Conservation (phyloP, 176 grass and related monocot genomes). For the Hordeum marinum region DNA sequence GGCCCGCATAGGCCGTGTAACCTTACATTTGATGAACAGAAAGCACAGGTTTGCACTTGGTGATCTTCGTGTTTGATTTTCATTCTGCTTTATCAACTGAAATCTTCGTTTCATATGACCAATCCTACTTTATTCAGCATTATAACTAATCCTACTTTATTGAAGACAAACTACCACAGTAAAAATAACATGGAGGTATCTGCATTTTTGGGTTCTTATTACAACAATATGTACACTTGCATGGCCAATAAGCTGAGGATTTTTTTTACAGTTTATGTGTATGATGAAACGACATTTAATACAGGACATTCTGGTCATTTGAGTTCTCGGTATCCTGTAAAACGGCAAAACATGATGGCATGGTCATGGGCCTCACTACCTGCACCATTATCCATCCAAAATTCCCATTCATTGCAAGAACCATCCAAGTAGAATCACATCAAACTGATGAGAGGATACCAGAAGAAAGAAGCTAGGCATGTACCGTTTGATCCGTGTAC, state of each 20-base stretch:
- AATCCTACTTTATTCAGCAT: slow-evolving; percentile 29
- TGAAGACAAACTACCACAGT: slow-evolving; percentile 79
- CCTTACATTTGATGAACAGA: slow-evolving; percentile 81
- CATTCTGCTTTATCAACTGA: slow-evolving; percentile 10
- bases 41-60: slow-evolving; percentile 57
- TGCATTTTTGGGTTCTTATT: not conserved
- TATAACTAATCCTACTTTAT: slow-evolving; percentile 72
- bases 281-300: slow-evolving; percentile 33
- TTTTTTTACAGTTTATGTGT: slow-evolving; percentile 60
- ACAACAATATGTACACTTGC: not conserved
- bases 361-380: slow-evolving; percentile 46
- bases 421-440: not conserved
- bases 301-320: slow-evolving; percentile 7
- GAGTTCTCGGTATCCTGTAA: slow-evolving; percentile 14
- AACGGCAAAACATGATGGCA: slow-evolving; percentile 31
- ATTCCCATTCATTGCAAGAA: not conserved
- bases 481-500: not conserved
- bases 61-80: not conserved
- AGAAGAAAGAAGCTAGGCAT: not conserved
- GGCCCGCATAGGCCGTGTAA: slow-evolving; percentile 72
- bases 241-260: slow-evolving; percentile 12
- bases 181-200: slow-evolving; percentile 78
- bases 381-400: slow-evolving; percentile 31
- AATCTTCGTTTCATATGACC: not conserved
- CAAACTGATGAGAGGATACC: not conserved